Evolutionary conservation across 106 monocot species (phyloP).

Genomic region (Platanthera zijinensis): DNA sequence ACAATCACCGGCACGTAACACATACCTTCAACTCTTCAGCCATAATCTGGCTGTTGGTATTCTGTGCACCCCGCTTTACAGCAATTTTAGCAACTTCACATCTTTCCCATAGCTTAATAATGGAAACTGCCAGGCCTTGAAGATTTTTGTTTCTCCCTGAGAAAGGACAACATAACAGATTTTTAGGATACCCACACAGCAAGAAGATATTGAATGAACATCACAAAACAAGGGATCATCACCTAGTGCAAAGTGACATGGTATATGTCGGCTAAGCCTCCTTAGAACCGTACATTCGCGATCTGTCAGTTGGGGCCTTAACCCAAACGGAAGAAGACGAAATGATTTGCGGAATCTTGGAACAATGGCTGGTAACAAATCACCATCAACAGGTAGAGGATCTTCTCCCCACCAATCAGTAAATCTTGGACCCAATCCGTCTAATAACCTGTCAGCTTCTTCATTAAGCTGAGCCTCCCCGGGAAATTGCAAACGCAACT

Average conservation of each 20-base stretch:
- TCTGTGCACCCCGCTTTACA: constrained; percentile 74
- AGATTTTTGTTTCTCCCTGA: constrained; percentile 86
- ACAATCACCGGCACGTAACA: too few relatives aligned
- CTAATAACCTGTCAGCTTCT: constrained; percentile 69
- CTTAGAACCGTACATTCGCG: constrained; percentile 74
- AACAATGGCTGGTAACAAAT: constrained; percentile 78
- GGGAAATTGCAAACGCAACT: constrained; percentile 60
- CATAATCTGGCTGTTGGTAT: constrained; percentile 72
- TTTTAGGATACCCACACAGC: not conserved
- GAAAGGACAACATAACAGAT: not conserved
- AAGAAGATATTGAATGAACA: constrained; percentile 4
- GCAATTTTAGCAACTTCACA: constrained; percentile 97
- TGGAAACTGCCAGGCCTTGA: constrained; percentile 83
- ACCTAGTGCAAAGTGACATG: constrained; percentile 96
- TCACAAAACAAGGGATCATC: not conserved
- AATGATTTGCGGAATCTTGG: constrained; percentile 76
- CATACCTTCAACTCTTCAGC: constrained; percentile 83
- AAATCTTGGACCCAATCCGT: constrained; percentile 94
- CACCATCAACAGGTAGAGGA: constrained; percentile 87
- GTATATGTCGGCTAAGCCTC: constrained; percentile 68
- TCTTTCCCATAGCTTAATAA: constrained; percentile 94
- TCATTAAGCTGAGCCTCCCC: constrained; percentile 71
- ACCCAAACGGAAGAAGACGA: constrained; percentile 86
- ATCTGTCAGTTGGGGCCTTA: constrained; percentile 78
- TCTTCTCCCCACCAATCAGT: constrained; percentile 93